Evolutionary conservation across 2,329 filamentous ascomycete genomes (phyloP).

Genomic region (Clathrospora elynae): DNA sequence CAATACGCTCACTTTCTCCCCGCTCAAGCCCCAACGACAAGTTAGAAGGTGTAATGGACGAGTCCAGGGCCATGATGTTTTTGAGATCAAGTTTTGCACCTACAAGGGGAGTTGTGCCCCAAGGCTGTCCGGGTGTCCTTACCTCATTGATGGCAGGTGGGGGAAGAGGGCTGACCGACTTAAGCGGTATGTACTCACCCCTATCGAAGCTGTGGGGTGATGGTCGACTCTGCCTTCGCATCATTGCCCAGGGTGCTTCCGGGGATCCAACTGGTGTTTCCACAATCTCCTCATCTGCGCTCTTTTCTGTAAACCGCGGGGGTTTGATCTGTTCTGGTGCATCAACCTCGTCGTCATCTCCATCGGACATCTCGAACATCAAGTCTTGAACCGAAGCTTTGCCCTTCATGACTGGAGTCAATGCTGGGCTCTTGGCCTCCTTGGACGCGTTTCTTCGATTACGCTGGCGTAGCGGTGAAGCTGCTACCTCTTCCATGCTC

Average conservation of each 20-base stretch:
- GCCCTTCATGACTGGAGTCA: slow-evolving; percentile 70
- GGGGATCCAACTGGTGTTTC: slow-evolving; percentile 29
- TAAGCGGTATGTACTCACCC: slow-evolving; percentile 18
- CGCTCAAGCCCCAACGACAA: slow-evolving; percentile 58
- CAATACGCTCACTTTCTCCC: slow-evolving; percentile 48
- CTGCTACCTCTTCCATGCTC: slow-evolving; percentile 66
- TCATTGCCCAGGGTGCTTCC: slow-evolving; percentile 33
- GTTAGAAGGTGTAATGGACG: slow-evolving; percentile 57
- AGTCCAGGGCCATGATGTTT: slow-evolving; percentile 73
- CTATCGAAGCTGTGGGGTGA: slow-evolving; percentile 20
- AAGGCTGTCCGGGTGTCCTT: slow-evolving; percentile 52
- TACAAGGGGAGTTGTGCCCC: slow-evolving; percentile 60
- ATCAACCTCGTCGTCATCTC: slow-evolving; percentile 51
- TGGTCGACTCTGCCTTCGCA: slow-evolving; percentile 18
- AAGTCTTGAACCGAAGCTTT: slow-evolving; percentile 74
- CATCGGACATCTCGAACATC: slow-evolving; percentile 95
- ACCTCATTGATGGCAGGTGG: slow-evolving; percentile 26
- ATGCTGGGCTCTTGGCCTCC: slow-evolving; percentile 62
- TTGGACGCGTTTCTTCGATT: slow-evolving; percentile 49
- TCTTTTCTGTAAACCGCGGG: slow-evolving; percentile 25
- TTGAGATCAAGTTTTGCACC: slow-evolving; percentile 72
- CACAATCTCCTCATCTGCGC: slow-evolving; percentile 8
- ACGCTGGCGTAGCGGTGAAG: slow-evolving; percentile 55
- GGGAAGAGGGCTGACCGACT: slow-evolving; percentile 32
- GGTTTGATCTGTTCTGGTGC: slow-evolving; percentile 25